A percentile compares a stretch with the other conserved stretches of the same genome.
These are phyloP conservation scores for Sistotremastrum niveocremeum DNA, from an alignment of 768 basidiomycete species.

Conservation along the genomic window DNA sequence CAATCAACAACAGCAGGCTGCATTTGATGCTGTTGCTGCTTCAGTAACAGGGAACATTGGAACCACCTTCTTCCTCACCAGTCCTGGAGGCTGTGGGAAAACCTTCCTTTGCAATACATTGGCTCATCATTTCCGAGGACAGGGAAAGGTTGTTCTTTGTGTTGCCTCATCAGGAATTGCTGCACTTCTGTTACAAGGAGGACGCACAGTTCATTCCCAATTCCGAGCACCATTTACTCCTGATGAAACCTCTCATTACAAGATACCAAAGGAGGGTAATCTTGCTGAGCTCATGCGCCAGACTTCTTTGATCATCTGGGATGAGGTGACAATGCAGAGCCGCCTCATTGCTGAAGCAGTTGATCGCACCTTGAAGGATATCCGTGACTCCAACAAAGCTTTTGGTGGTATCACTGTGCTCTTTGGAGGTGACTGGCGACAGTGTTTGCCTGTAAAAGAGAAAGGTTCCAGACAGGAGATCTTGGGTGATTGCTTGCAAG, in stretches of 20 bases:
- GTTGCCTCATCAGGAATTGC: conserved; percentile 39
- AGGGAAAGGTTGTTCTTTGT: conserved; percentile 26
- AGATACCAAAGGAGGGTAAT: conserved; percentile 19
- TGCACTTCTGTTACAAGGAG: conserved; percentile 27
- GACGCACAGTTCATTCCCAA: conserved; percentile 31
- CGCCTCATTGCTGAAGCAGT: conserved; percentile 25
- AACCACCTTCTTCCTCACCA: conserved; percentile 25
- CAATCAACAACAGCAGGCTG: conserved; percentile 18
- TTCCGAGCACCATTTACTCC: conserved; percentile 33
- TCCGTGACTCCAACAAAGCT: conserved; percentile 13
- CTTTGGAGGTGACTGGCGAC: conserved; percentile 37
- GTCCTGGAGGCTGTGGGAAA: conserved; percentile 31
- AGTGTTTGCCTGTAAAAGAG: conserved; percentile 30
- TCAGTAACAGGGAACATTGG: conserved; percentile 12
- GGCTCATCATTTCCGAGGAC: conserved; percentile 14
- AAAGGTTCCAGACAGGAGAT: conserved; percentile 25
- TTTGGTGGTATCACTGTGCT: conserved; percentile 35
- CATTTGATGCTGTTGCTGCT: conserved; percentile 17
- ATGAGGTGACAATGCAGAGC: conserved; percentile 29
- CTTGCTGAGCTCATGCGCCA: conserved; percentile 19
- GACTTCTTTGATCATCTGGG: conserved; percentile 28
- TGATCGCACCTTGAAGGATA: conserved; percentile 23
- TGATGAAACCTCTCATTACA: conserved; percentile 18
- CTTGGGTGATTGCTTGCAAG: conserved; percentile 21
- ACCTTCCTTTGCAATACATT: conserved; percentile 29